These are phyloP conservation scores for Aspergillus saccharolyticus DNA, from an alignment of 495 filamentous ascomycete species.

Conservation along the genomic window DNA sequence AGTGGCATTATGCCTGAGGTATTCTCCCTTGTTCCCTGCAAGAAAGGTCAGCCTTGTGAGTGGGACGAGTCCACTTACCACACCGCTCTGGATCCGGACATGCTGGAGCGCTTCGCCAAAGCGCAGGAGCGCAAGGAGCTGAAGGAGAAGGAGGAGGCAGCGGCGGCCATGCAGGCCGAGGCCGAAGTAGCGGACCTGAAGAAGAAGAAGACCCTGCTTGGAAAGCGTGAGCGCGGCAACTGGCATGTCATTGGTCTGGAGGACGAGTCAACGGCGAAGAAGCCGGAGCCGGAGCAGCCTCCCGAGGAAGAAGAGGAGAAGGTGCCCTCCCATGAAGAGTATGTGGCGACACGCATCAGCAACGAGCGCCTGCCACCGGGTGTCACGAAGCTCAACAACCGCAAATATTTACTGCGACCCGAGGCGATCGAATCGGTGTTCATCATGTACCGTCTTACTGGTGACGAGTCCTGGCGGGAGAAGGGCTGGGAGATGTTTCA, in stretches of 20 bases:
- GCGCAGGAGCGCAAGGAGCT: conserved; percentile 25
- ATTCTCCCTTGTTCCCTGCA: conserved; percentile 62
- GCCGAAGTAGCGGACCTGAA: neutral
- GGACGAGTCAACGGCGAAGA: neutral
- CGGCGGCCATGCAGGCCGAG: neutral
- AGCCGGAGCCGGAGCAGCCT: neutral
- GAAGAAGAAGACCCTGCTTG: conserved; percentile 1
- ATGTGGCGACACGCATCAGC: conserved; percentile 51
- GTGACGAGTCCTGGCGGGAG: conserved; percentile 71
- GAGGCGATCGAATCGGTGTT: conserved; percentile 95
- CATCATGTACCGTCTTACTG: conserved; percentile 92
- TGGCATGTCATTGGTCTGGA: conserved; percentile 17
- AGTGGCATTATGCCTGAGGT: conserved; percentile 90
- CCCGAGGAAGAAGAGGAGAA: conserved; percentile 8
- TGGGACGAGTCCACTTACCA: conserved; percentile 71
- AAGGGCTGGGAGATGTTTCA: conserved; percentile 91
- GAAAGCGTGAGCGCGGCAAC: conserved; percentile 20
- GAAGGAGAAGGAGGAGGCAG: conserved; percentile 18
- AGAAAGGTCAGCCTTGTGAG: conserved; percentile 57
- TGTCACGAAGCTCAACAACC: conserved; percentile 52
- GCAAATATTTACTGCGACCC: conserved; percentile 77
- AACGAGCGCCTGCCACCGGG: conserved; percentile 64
- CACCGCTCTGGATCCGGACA: conserved; percentile 50
- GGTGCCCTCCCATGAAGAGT: conserved; percentile 54
- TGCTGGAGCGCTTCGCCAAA: conserved; percentile 26